Evolutionary conservation across 2,329 filamentous ascomycete species (phyloP).

Genomic region (Tolypocladium capitatum): DNA sequence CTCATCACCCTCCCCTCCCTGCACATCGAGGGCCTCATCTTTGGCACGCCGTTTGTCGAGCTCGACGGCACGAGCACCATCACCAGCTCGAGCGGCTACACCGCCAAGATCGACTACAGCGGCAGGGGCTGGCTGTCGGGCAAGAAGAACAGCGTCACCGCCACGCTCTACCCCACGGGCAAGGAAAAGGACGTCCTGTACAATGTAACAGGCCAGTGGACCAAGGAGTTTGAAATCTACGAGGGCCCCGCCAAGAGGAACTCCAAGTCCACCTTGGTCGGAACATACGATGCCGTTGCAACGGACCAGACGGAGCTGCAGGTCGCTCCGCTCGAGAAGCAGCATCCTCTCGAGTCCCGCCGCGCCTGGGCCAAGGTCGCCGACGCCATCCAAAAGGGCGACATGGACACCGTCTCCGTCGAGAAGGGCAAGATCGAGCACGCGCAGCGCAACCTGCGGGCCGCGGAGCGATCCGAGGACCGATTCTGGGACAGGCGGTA

Average conservation of each 20-base stretch:
- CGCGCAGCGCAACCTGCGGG: conserved; percentile 62
- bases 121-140: conserved; percentile 91
- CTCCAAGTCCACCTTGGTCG: conserved; percentile 34
- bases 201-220: conserved; percentile 86
- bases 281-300: conserved; percentile 46
- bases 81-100: conserved; percentile 72
- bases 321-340: conserved; percentile 60
- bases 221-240: conserved; percentile 65
- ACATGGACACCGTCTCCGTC: conserved; percentile 65
- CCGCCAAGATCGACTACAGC: conserved; percentile 81
- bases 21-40: conserved; percentile 88
- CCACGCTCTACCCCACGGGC: conserved; percentile 56
- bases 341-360: conserved; percentile 78
- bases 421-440: conserved; percentile 89
- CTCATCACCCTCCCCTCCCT: conserved; percentile 83
- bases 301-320: conserved; percentile 51
- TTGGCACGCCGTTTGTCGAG: conserved; percentile 78
- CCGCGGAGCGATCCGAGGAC: conserved; percentile 61
- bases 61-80: conserved; percentile 79
- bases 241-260: conserved; percentile 44
- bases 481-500: conserved; percentile 72
- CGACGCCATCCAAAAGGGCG: conserved; percentile 62
- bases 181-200: conserved; percentile 64
- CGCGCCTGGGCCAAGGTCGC: conserved; percentile 82
- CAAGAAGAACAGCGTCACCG: conserved; percentile 85